Evolutionary conservation across 176 grass and related monocot genomes (phyloP), one percentile per base, ranked within the genome.

Genomic region (Puccinellia tenuiflora): DNA sequence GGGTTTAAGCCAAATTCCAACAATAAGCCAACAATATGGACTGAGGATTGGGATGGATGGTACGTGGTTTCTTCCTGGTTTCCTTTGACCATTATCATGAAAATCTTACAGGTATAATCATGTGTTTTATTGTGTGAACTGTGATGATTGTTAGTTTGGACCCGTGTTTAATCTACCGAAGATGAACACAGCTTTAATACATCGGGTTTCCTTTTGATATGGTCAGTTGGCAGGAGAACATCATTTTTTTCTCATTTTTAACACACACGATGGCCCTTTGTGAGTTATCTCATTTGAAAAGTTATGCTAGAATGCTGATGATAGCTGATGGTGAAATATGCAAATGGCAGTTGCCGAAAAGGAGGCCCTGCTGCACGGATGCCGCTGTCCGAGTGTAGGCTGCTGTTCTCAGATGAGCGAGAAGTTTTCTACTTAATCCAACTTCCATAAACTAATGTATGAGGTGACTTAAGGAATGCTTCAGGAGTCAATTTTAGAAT

Each of bases 41-140:
- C 96, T 31, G 96, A 98, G 88, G 90, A 95, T 77, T 98, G 96
- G 96, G 90, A 93, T 85, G 96, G 96, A 88, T 98, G 96, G 96
- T 98, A 95, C 39, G 68, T 63, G 37, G 20, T 76, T 84, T 56
- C 51, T 78, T 60, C 51, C 35, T 69, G 25, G 40, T 76, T 82
- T 74, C 24, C 29, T 54, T 73, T 9, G 24, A 20, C 46, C 22
- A 29, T 34, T 31, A 56, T 5, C 12, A 34, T 72, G 9, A 51
- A 62, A 70, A 24, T 62, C 20, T 78, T 71, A 56, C 6, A 15
- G 67, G 63, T 63, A 59, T 62, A 80, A 82, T 71, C 61, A 54
- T 28, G 11, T 84, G 10, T 80, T 76, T 57, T 53, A 35, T 46
- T 82, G 42, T 85, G 26, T 85, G 28, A 59, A 59, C 26, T 79